These are phyloP conservation scores for Blattamonas nauphoetae DNA, from an alignment of 78 protist genomes.

Conservation along the genomic window DNA sequence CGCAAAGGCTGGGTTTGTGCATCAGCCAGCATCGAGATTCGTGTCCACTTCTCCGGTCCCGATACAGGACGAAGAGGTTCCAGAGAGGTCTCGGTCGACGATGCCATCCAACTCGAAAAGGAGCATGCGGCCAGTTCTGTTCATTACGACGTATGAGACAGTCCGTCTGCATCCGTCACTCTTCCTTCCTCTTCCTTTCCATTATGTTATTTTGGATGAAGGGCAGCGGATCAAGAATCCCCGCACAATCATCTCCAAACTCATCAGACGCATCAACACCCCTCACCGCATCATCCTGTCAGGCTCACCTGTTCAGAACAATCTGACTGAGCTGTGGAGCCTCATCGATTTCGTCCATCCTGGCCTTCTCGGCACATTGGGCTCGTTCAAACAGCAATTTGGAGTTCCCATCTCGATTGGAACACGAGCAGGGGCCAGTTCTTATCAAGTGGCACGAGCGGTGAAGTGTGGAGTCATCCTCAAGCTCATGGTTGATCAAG, in stretches of 20 bases:
- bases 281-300: conserved; percentile 74
- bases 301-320: conserved; percentile 94
- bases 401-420: conserved; percentile 71
- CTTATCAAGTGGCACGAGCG: conserved; percentile 60
- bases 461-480: conserved; percentile 65
- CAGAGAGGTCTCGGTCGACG: too few relatives aligned
- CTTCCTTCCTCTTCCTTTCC: conserved; percentile 36
- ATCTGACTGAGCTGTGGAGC: conserved; percentile 90
- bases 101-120: too few relatives aligned
- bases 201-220: conserved; percentile 84
- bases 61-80: too few relatives aligned
- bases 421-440: not conserved
- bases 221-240: conserved; percentile 95
- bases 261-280: conserved; percentile 64
- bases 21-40: too few relatives aligned
- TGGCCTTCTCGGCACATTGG: conserved; percentile 70
- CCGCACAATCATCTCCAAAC: conserved; percentile 70
- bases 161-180: conserved; percentile 26
- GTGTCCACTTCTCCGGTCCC: too few relatives aligned
- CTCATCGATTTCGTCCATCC: conserved; percentile 94
- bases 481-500: conserved; percentile 72
- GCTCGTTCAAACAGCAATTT: conserved; percentile 53
- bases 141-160: conserved; percentile 75
- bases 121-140: conserved; percentile 9
- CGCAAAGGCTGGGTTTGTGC: too few relatives aligned